Conservation (phyloP, 2,329 filamentous ascomycete genomes). For the Alternaria atra region DNA sequence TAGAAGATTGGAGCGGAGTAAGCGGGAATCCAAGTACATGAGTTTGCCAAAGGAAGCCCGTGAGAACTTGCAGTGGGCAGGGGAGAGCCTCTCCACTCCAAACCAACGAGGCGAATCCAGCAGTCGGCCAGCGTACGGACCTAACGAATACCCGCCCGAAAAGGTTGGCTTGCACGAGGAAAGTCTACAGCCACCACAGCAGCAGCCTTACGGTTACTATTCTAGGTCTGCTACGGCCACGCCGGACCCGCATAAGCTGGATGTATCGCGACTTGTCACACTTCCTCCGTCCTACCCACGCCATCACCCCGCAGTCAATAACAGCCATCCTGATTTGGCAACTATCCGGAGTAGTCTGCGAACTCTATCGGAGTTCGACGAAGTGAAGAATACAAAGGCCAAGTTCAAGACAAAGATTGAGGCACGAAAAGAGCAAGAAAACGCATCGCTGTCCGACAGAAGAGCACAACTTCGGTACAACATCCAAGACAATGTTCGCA, state of each 20-base stretch:
- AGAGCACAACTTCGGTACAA: conserved; percentile 74
- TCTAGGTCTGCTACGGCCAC: conserved; percentile 53
- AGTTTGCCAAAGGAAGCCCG: conserved; percentile 79
- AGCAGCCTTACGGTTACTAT: conserved; percentile 52
- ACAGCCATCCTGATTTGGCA: conserved; percentile 89
- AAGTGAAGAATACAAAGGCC: conserved; percentile 74
- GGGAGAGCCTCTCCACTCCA: conserved; percentile 50
- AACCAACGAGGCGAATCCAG: conserved; percentile 43
- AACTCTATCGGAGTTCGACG: conserved; percentile 74
- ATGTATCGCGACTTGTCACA: conserved; percentile 91
- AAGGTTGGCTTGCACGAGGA: conserved; percentile 68
- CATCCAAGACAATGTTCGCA: conserved; percentile 79
- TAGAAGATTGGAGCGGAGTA: conserved; percentile 75
- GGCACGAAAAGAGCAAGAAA: conserved; percentile 62
- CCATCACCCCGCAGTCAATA: conserved; percentile 94
- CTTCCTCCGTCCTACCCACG: conserved; percentile 93
- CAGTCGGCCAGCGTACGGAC: conserved; percentile 54
- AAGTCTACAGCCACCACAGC: conserved; percentile 32
- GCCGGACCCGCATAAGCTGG: conserved; percentile 68
- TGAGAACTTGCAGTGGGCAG: conserved; percentile 75
- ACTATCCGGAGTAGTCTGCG: conserved; percentile 79
- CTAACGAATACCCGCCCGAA: conserved; percentile 71
- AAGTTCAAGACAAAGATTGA: conserved; percentile 61
- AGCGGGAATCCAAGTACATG: conserved; percentile 97
- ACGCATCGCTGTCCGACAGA: conserved; percentile 65